Evolutionary conservation across 805 yeast species (phyloP), one percentile per base, ranked within the genome.

Genomic region (Metschnikowia chrysomelidarum): DNA sequence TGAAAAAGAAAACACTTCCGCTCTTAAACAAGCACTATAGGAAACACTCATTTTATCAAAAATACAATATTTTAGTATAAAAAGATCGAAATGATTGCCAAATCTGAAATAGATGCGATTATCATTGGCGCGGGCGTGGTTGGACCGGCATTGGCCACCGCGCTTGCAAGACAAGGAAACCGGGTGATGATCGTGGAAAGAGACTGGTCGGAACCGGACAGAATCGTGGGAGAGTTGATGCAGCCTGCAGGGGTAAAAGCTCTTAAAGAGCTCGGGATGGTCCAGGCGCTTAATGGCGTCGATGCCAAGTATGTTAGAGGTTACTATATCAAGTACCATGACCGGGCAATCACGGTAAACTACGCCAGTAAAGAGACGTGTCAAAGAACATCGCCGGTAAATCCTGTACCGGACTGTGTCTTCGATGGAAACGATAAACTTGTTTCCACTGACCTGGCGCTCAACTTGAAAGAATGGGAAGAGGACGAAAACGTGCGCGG

Each of bases 61-160:
- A n/a, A n/a, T n/a, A n/a, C n/a, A n/a, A n/a, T n/a, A n/a, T n/a
- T n/a, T n/a, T n/a, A n/a, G n/a, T n/a, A n/a, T n/a, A n/a, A n/a
- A n/a, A n/a, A n/a, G n/a, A n/a, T n/a, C n/a, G n/a, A n/a, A n/a
- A n/a, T n/a, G n/a, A n/a, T n/a, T n/a, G n/a, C n/a, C n/a, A 35
- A 25, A 40, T 20, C 37, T 18, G 24, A 30, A 5, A 26, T 36
- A 61, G 98, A 93, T 54, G 91, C 82, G 32, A 80, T 91, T 26
- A 83, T 93, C 17, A 79, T 93, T 24, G 98, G 98, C n/a, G 97
- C 98, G n/a, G 98, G 98, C 37, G 95, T 91, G 14, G 82, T 87
- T 16, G 98, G 99, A 1, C 96, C 98, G 2, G 81, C 91, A 37
- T 71, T 91, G 13, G 97, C 97, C 27, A 83, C 88, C 1, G 88